Percentiles rank a stretch among this genome's conserved stretches.
Evolutionary conservation across 129 eudicot species (phyloP).

Genomic region (Arctium lappa): DNA sequence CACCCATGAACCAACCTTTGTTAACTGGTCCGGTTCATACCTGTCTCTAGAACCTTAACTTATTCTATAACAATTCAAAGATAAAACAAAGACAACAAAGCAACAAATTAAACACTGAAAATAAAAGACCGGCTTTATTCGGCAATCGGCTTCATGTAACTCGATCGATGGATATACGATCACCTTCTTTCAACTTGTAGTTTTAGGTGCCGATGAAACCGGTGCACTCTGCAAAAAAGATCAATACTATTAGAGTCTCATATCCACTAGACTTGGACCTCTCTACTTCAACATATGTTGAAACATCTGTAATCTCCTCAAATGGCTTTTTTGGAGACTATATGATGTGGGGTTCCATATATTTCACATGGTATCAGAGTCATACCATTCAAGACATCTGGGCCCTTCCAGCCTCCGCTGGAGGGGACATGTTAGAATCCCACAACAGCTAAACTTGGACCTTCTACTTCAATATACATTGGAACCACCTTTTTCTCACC

Average conservation of each 20-base stretch:
- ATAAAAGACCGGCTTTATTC: background rate
- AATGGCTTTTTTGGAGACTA: background rate
- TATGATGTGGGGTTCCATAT: background rate
- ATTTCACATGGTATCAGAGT: background rate
- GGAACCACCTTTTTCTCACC: background rate
- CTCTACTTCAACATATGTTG: background rate
- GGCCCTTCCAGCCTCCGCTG: background rate
- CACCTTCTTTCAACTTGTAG: constrained; percentile 18
- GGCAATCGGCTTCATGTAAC: background rate
- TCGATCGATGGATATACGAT: background rate
- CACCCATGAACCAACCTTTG: background rate
- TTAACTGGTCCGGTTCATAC: background rate
- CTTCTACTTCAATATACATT: background rate
- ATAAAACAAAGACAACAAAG: background rate
- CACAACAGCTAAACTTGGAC: background rate
- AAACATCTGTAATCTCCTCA: background rate
- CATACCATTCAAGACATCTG: background rate
- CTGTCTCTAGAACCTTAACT: background rate
- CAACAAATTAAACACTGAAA: background rate
- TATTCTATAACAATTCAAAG: background rate
- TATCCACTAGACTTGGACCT: background rate
- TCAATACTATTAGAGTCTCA: background rate
- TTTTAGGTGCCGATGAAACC: constrained; percentile 25
- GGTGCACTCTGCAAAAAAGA: constrained; percentile 67
- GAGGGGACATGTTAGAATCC: background rate